Evolutionary conservation across 176 grass and related monocot species (phyloP), one percentile per base, ranked within the genome.

Genomic region (Paspalum notatum): DNA sequence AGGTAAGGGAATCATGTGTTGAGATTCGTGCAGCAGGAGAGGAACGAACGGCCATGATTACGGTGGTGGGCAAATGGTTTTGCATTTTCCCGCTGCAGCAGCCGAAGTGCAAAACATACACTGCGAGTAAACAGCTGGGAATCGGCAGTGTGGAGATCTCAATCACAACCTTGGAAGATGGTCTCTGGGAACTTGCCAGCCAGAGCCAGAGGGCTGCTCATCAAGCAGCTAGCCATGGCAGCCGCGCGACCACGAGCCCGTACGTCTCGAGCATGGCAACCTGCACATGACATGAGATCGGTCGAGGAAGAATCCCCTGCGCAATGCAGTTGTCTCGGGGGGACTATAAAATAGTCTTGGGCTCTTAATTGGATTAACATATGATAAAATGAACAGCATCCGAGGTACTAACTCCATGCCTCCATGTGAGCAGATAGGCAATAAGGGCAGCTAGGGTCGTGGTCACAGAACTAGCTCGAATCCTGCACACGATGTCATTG

Each of bases 221-320:
- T 11, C 18, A 57, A 25, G 56, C 56, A 59, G 24, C 53, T 1
- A 56, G 8, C 18, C 32, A 64, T 17, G 9, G 62, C 32, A 62
- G 59, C 24, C 22, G 2, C n/a, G n/a, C n/a, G 53, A 24, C n/a
- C 56, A 22, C 55, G 55, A 24, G 55, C 20, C 18, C 64, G 32
- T 32, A 32, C 32, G 40, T 43, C 64, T 67, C 64, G 64, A 42
- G 64, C 64, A 44, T 44, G 64, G 64, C 64, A 66, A 21, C 64
- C n/a, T n/a, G n/a, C 39, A 43, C 20, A 18, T 40, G 7, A 43
- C 32, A 32, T 15, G 50, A n/a, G 18, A 56, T 56, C 32, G 2
- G 22, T 58, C 37, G 37, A 41, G 1, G 38, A 66, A 5, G 16
- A 12, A 6, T 42, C 38, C 39, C 3, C 16, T 5, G 37, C 37